These are phyloP conservation scores for Mycena alexandri DNA, from an alignment of 768 basidiomycete species.

Conservation along the genomic window DNA sequence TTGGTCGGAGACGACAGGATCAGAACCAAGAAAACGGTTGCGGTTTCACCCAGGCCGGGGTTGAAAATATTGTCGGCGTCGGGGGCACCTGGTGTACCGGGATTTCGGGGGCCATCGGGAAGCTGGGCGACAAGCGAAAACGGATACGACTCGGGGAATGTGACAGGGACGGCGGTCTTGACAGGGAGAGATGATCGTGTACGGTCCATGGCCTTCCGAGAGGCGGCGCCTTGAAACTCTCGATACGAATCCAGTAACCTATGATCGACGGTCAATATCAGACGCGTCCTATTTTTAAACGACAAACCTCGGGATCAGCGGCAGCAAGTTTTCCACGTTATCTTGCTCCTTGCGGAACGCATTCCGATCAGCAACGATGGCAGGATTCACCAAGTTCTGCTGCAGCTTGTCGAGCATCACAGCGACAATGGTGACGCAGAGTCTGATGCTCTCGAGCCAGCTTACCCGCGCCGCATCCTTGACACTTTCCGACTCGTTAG, in stretches of 20 bases:
- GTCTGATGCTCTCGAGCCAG: slow-evolving; percentile 92
- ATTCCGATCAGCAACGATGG: slow-evolving; percentile 69
- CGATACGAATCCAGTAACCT: slow-evolving; percentile 91
- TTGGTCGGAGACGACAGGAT: slow-evolving; percentile 84
- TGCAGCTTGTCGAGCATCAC: slow-evolving; percentile 93
- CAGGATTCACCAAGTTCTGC: slow-evolving; percentile 78
- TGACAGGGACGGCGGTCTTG: slow-evolving; percentile 74
- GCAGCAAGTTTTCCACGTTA: slow-evolving; percentile 88
- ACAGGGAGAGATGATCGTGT: slow-evolving; percentile 70
- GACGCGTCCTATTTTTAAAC: not conserved
- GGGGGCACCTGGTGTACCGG: slow-evolving; percentile 53
- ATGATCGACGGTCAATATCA: slow-evolving; percentile 25
- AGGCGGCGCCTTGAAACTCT: slow-evolving; percentile 80
- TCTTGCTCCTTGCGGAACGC: slow-evolving; percentile 87
- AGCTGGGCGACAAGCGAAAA: slow-evolving; percentile 83
- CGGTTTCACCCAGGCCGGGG: slow-evolving; percentile 86
- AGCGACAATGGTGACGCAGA: slow-evolving; percentile 90
- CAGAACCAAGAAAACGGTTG: slow-evolving; percentile 86
- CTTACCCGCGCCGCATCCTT: slow-evolving; percentile 82
- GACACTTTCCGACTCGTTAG: slow-evolving; percentile 74
- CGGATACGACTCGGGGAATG: slow-evolving; percentile 95
- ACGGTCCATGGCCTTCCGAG: slow-evolving; percentile 77
- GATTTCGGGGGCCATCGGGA: slow-evolving; percentile 65
- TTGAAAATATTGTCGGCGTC: slow-evolving; percentile 72
- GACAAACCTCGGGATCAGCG: slow-evolving; percentile 85